Base-by-base conservation (phyloP, 169 alveolate species). In the Plasmodium gaboni region DNA sequence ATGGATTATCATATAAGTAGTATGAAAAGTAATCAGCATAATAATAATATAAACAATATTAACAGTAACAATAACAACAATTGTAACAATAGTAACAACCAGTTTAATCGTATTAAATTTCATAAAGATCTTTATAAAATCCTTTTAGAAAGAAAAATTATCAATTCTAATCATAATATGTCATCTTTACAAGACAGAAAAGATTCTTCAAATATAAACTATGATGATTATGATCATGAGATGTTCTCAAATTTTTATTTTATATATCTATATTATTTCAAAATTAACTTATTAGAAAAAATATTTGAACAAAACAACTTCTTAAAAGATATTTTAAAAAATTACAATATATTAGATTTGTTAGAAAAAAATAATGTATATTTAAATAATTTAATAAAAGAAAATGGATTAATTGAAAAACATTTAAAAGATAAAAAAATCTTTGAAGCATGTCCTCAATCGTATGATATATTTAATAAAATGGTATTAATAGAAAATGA, bases 261-360 rank as follows among this genome's bases (percentile, higher is more conserved):
- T 12, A 64, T 74, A 4, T 86, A 86, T 44, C 17, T 86, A 17
- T 50, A 63, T 13, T 32, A 60, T 64, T 86, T 86, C 8, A 86
- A 86, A 50, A 70, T 70, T n/a, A 28, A 59, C 28, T 38, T 86
- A 12, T 46, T 86, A 55, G 87, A 86, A 70, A 86, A 71, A 71
- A 3, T 86, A 51, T 70, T 24, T 60, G 57, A 70, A 15, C 92
- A 86, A 51, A 86, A 86, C 24, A 86, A 60, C 22, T 60, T 26
- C 5, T 53, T 86, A 3, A 86, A 86, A 65, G 78, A 28, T 1
- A 86, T 86, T 32, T 53, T 86, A 64, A 69, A 61, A 51, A 70
- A 32, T 38, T 46, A 86, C 50, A 71, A 86, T 24, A 28, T 86
- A 6, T 24, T 86, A 72, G 78, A 86, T 9, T 61, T n/a, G 46